phyloP scores from a whole-genome alignment of 1,284 basidiomycete species.

The Binderoboletus segoi region DNA sequence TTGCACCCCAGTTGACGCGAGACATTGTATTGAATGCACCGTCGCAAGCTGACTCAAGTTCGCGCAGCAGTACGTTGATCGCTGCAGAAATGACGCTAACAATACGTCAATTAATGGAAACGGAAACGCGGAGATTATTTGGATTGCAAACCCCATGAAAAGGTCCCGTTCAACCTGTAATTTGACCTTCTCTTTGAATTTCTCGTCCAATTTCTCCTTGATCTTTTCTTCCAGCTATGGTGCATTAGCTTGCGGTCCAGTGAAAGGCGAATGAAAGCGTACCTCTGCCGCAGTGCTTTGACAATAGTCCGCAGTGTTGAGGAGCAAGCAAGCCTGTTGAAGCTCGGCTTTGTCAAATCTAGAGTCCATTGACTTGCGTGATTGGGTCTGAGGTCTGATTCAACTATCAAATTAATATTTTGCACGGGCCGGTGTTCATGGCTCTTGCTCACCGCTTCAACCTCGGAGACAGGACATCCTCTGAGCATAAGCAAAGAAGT shows the following conservation, averaged over 20 bases:
- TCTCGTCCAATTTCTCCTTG: slow-evolving; percentile 76
- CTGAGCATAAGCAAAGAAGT: slow-evolving; percentile 40
- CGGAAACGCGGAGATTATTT: background rate
- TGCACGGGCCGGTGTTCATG: background rate
- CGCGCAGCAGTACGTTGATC: slow-evolving; percentile 76
- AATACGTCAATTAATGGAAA: slow-evolving; percentile 9
- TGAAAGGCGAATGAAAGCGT: slow-evolving; percentile 10
- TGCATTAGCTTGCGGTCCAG: background rate
- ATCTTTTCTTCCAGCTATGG: slow-evolving; percentile 89
- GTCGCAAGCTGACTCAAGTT: slow-evolving; percentile 83
- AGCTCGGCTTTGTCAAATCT: slow-evolving; percentile 76
- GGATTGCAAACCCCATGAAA: slow-evolving; percentile 72
- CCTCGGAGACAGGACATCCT: slow-evolving; percentile 80
- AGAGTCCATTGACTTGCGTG: slow-evolving; percentile 74
- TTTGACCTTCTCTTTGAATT: slow-evolving; percentile 77
- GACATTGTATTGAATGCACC: slow-evolving; percentile 74
- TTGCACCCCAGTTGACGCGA: slow-evolving; percentile 74
- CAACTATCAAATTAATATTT: background rate
- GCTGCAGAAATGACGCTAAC: slow-evolving; percentile 81
- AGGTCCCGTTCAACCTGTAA: slow-evolving; percentile 86
- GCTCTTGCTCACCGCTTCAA: slow-evolving; percentile 59
- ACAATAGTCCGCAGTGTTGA: slow-evolving; percentile 99
- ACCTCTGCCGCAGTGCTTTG: slow-evolving; percentile 89
- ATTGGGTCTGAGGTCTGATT: slow-evolving; percentile 41
- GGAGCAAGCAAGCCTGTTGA: slow-evolving; percentile 79